Evolutionary conservation across 2,329 filamentous ascomycete species (phyloP), one percentile per base, ranked within the genome.

Genomic region (Verticillium nonalfalfae): DNA sequence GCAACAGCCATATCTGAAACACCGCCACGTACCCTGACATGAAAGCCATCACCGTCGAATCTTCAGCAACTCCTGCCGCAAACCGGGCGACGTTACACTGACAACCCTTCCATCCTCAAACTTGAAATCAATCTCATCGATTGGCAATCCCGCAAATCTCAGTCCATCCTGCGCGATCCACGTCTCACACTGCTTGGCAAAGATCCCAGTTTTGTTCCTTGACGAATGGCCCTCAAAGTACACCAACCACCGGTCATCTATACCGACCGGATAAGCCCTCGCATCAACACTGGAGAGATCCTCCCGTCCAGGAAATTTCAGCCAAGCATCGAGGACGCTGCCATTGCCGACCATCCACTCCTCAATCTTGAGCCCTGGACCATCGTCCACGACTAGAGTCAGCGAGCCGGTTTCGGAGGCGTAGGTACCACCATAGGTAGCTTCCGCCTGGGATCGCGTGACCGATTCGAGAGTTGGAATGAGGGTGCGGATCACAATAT

Each of bases 391-490:
- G 0, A 68, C 64, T 14, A 82, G 70, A 0, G 71, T 72, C 1
- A 58, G 21, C 7, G 57, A 50, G 31, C 72, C 75, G 0, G 64
- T 61, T 2, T 67, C 64, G 45, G 80, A 75, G 1, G 59, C 56
- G 63, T 79, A 82, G 0, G 69, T 73, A 34, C 79, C 79, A 0
- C 67, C 72, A 60, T 74, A 75, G 4, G 62, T 33, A n/a, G 64
- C 55, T 13, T 58, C 58, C 0, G 75, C 73, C 57, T 79, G 71
- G 5, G 71, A 68, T n/a, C 75, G 75, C 10, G 77, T 73, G 2
- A 76, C 77, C n/a, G 73, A 66, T 33, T 82, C 79, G 5, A 82
- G 63, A 1, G 74, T 76, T 0, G 79, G 78, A 0, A 81, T 60
- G 0, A 82, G 63, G 0, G 63, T 63, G 21, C 71, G 62, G 15